These are phyloP conservation scores for Calonectria hawksworthii DNA, from an alignment of 2,329 filamentous ascomycete genomes.

Conservation along the genomic window DNA sequence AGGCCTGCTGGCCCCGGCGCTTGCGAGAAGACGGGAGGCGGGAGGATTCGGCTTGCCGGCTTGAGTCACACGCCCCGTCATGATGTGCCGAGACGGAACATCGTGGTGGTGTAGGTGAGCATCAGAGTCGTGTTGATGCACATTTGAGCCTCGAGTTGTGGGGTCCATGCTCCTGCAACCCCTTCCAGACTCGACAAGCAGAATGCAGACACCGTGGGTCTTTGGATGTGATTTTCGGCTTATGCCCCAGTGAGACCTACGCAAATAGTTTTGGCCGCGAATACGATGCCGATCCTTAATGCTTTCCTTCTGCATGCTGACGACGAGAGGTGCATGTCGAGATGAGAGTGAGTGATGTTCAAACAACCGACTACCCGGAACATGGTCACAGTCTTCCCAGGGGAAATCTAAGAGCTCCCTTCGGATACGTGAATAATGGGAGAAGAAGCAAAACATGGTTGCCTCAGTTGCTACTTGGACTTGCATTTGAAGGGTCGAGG, in stretches of 20 bases:
- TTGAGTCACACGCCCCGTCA: background rate
- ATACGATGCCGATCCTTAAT: background rate
- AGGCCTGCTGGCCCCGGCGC: background rate
- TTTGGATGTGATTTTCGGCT: background rate
- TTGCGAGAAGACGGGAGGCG: background rate
- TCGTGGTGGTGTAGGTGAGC: background rate
- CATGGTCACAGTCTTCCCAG: background rate
- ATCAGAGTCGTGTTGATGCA: conserved; percentile 11
- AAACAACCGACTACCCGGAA: background rate
- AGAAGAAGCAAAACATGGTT: conserved; percentile 35
- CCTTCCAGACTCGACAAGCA: conserved; percentile 32
- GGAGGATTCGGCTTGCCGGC: conserved; percentile 4
- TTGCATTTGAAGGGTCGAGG: too few species aligned
- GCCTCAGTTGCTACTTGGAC: too few species aligned
- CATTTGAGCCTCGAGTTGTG: conserved; percentile 29
- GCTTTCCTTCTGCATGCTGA: background rate
- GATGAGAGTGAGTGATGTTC: conserved; percentile 9
- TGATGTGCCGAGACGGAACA: background rate
- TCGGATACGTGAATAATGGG: conserved; percentile 19
- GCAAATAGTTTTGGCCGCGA: background rate
- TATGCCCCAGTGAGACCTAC: background rate
- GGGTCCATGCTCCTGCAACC: conserved; percentile 37
- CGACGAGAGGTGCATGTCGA: background rate
- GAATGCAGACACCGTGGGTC: conserved; percentile 42
- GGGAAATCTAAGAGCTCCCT: conserved; percentile 13